Evolutionary conservation across 2,329 filamentous ascomycete species (phyloP).

Genomic region (Fusarium staphyleae): DNA sequence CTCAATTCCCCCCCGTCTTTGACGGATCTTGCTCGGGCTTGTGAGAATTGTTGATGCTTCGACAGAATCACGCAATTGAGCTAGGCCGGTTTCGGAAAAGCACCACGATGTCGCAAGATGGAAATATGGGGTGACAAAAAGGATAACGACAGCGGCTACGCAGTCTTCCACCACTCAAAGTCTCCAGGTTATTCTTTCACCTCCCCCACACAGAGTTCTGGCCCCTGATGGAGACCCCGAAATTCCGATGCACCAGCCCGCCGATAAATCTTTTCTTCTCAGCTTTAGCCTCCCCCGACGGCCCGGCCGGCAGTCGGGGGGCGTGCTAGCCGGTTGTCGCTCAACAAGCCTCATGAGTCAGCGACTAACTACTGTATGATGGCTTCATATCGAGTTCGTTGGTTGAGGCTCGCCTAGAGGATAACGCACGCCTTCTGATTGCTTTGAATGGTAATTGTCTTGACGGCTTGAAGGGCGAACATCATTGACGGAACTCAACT

Average conservation of each 20-base stretch:
- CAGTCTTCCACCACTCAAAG: rapidly evolving
- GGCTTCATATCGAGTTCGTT: neutral
- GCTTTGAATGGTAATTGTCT: no score
- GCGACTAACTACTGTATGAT: neutral
- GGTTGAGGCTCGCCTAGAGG: no score
- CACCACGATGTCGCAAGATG: conserved; percentile 35
- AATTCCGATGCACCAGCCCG: conserved; percentile 32
- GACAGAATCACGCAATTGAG: conserved; percentile 52
- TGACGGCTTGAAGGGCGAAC: no score
- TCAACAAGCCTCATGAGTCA: neutral
- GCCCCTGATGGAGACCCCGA: conserved; percentile 37
- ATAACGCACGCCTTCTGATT: no score
- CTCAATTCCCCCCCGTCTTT: conserved; percentile 9
- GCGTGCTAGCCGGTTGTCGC: conserved; percentile 32
- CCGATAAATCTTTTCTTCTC: conserved; percentile 13
- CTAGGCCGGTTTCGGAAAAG: conserved; percentile 45
- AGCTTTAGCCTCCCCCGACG: conserved; percentile 33
- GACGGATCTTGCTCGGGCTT: conserved; percentile 35
- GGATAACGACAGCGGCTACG: neutral
- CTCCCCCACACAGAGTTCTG: conserved; percentile 26
- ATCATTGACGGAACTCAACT: no score
- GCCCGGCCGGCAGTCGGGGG: conserved; percentile 39
- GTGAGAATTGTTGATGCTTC: conserved; percentile 48
- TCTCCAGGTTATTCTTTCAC: conserved; percentile 5
- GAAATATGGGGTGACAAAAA: conserved; percentile 28